These are phyloP conservation scores for Hanseniaspora nectarophila DNA, from an alignment of 805 yeast species.

Conservation along the genomic window DNA sequence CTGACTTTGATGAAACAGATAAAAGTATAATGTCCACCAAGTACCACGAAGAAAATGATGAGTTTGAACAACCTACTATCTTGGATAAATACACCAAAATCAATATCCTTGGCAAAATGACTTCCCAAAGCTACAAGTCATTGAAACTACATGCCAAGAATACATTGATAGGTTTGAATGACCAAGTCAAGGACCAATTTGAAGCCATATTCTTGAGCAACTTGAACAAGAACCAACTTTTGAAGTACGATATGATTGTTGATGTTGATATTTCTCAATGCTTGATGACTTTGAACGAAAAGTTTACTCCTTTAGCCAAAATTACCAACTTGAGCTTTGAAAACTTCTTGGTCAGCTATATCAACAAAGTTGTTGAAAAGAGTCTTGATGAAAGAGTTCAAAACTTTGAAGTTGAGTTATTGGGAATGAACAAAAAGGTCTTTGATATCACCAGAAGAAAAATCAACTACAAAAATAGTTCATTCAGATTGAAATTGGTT, in stretches of 20 bases:
- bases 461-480: slow-evolving; percentile 25
- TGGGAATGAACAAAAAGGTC: slow-evolving; percentile 16
- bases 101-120: slow-evolving; percentile 72
- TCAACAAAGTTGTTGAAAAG: slow-evolving; percentile 44
- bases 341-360: slow-evolving; percentile 48
- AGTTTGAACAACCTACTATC: slow-evolving; percentile 58
- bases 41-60: slow-evolving; percentile 25
- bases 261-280: slow-evolving; percentile 37
- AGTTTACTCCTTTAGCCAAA: slow-evolving; percentile 59
- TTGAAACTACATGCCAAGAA: slow-evolving; percentile 56
- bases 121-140: slow-evolving; percentile 49
- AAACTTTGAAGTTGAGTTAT: slow-evolving; percentile 28
- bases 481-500: slow-evolving; percentile 47
- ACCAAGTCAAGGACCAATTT: slow-evolving; percentile 73
- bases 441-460: slow-evolving; percentile 41
- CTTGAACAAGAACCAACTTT: slow-evolving; percentile 35
- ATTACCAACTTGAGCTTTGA: slow-evolving; percentile 61
- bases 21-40: not conserved
- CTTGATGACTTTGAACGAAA: slow-evolving; percentile 28
- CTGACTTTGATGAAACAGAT: slow-evolving; percentile 21
- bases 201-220: slow-evolving; percentile 60
- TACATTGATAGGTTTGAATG: slow-evolving; percentile 58
- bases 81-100: slow-evolving; percentile 67
- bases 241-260: slow-evolving; percentile 53
- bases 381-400: slow-evolving; percentile 43